phyloP scores from a whole-genome alignment of 495 filamentous ascomycete species.

The Tuber microsphaerosporum region DNA sequence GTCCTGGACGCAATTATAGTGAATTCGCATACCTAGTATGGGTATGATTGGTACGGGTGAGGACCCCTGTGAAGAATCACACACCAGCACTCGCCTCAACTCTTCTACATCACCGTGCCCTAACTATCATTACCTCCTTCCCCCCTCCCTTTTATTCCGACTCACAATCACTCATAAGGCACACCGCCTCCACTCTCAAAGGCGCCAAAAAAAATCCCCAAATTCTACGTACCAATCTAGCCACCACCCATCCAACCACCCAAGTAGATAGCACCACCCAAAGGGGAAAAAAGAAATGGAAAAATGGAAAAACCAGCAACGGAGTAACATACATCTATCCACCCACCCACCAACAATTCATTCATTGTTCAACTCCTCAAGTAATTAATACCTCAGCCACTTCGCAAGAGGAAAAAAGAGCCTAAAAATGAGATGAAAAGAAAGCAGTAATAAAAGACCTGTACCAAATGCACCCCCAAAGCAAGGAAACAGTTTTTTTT shows the following conservation, averaged over 20 bases:
- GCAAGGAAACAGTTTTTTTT: neutral
- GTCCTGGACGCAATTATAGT: neutral
- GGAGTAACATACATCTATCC: constrained; percentile 3
- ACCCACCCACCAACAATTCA: neutral
- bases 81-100: neutral
- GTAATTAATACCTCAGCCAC: constrained; percentile 1
- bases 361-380: neutral
- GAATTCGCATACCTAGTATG: neutral
- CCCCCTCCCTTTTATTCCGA: neutral
- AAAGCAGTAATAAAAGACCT: neutral
- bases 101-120: neutral
- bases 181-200: neutral
- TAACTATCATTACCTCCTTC: neutral
- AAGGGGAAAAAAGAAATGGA: neutral
- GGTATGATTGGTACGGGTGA: neutral
- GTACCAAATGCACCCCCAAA: constrained; percentile 3
- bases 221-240: constrained; percentile 3
- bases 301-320: neutral
- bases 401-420: neutral
- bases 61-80: neutral
- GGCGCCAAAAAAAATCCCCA: neutral
- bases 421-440: constrained; percentile 1
- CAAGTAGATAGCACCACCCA: neutral
- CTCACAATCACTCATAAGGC: neutral
- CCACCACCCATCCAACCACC: neutral